Base-by-base conservation (phyloP, 345 rosid species). In the Geranium rotundifolium region DNA sequence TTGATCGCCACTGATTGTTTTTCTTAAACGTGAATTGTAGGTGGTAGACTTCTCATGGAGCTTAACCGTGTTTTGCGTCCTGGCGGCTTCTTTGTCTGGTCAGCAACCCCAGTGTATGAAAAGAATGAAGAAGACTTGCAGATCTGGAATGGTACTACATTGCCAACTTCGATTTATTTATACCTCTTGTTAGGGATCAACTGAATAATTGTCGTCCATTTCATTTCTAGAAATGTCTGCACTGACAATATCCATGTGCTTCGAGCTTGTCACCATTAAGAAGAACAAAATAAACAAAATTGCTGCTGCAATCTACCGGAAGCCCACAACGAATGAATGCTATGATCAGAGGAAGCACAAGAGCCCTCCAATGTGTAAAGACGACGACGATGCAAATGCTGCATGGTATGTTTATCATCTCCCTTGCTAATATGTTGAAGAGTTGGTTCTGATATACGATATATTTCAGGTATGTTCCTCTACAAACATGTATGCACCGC, bases 61-160 rank as follows among this genome's bases (percentile, higher is more conserved):
- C 74, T 93, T 68, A 90, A 93, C 64, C 82, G 99, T 46, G 80
- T 90, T 65, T 82, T 93, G 39, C 64, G 97, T 17, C 95, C 97
- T 0, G 97, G 97, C 29, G 99, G 99, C 56, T 85, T 81, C 58
- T 93, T 93, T 71, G 82, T 86, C 13, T 93, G 99, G 97, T 90
- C 99, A 30, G 96, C 97, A 12, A 90, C 99, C 56, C 99, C 99
- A 2, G 97, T 90, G 15, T 93, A 93, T 72, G 95, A 81, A 63
- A 90, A 73, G 71, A 77, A 71, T 49, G 69, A 70, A 71, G 92
- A 88, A 75, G 96, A 93, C 74, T 79, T 77, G 6, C 72, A 75
- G 72, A 93, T 90, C 61, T 93, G 99, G 99, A 67, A 81, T 63
- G 99, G 99, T 90, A 74, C 46, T 14, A 46, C 14, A 2, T 46